Evolutionary conservation across 75 land plant species (phyloP), one percentile per base, ranked within the genome.

Genomic region (Pseudotsuga menziesii): DNA sequence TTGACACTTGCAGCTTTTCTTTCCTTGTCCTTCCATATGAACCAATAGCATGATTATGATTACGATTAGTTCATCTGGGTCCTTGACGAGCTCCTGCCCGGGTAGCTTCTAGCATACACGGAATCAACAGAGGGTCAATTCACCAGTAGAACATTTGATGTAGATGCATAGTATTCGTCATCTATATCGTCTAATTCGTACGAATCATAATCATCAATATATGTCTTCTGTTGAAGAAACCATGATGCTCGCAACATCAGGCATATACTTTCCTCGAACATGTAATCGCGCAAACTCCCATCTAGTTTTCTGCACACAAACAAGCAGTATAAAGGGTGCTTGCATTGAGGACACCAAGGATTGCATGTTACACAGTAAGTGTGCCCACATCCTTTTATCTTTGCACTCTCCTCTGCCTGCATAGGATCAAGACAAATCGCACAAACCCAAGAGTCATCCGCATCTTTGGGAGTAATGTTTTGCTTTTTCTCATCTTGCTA

Each of bases 91-190:
- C 14, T 80, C 41, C 0, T 44, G 92, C 86, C 58, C 93, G 99
- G 76, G 95, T 86, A 17, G 98, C 98, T 58, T n/a, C 99, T 85
- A 23, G 94, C 89, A 83, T 86, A 96, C 3, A 98, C 99, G 77
- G 85, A 89, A 77, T 92, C 92, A 20, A 98, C 98, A 98, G 98
- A 97, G 36, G 98, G 86, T 41, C 99, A 66, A 63, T 97, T 97
- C 20, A 98, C 99, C 55, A 97, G 81, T 1, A 98, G 92, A 35
- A 97, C 48, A 72, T 69, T 89, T 0, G 99, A 78, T 26, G 89
- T 5, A 77, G 4, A 55, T 87, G 1, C 32, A 29, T 29, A 74
- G 83, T 85, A 56, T 82, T 86, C 13, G n/a, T 80, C 78, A 4
- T 74, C 56, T 26, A 86, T 82, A n/a, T 89, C 90, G 69, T 82